Base-by-base conservation (phyloP, 352 stramenopile genomes). In the Phytophthora constricta region DNA sequence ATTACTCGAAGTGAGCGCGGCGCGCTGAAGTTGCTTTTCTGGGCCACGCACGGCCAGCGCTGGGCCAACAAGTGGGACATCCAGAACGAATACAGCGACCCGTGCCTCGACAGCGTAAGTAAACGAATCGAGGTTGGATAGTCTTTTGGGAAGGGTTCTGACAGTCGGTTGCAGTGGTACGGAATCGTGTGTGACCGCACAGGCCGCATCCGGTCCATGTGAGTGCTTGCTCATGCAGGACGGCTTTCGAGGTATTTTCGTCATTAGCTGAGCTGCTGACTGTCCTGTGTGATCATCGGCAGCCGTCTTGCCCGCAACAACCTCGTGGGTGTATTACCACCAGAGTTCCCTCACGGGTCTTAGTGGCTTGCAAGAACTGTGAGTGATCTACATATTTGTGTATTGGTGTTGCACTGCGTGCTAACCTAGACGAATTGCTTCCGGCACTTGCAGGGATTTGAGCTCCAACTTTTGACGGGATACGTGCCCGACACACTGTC, bases 401-500 rank as follows among this genome's bases (percentile, higher is more conserved):
- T 49, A 4, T 25, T 20, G 9, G 17, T n/a, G 4, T 53, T 13
- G 17, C 28, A 9, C 23, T 1, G 25, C 4, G 53, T 45, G 17
- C n/a, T n/a, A n/a, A n/a, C n/a, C n/a, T n/a, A n/a, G n/a, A n/a
- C n/a, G n/a, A n/a, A 49, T 50, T 27, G 28, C 27, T 47, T 13
- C 51, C 13, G 1, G 28, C 28, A 17, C 14, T 3, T 49, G 25
- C 62, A 92, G 84, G 20, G 84, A 92, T 43, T 43, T 92, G 42
- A 91, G 84, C 67, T 87, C 69, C 17, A 92, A 92, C 50, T 92
- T 87, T 70, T 92, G 26, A 80, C 71, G 4, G 75, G 82, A 0
- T 28, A 72, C 4, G 67, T 91, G 14, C 84, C 84, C 13, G 51
- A 72, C 39, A 87, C 78, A 8, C 16, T 90, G 3, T 86, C 80